Evolutionary conservation across 352 stramenopile species (phyloP).

Genomic region (Elongisporangium prolatum): DNA sequence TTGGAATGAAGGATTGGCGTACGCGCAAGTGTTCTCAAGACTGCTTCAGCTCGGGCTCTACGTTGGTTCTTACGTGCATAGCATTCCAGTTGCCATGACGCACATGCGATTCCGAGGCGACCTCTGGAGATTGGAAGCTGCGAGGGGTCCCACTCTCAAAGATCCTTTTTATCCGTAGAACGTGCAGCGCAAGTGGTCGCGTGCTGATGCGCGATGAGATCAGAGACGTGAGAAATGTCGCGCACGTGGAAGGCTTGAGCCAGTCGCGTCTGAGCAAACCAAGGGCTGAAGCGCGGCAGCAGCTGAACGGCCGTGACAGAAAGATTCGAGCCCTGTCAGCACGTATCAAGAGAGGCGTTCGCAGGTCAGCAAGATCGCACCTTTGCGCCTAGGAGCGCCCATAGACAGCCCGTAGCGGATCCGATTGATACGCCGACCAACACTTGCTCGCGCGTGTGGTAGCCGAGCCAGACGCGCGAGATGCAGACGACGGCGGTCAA

Average conservation of each 20-base stretch:
- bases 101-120: not conserved
- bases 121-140: not conserved
- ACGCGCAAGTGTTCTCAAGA: not conserved
- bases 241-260: slow-evolving; percentile 35
- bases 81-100: not conserved
- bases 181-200: not conserved
- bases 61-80: not conserved
- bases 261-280: slow-evolving; percentile 11
- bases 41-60: not conserved
- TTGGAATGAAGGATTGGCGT: not conserved
- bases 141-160: not conserved
- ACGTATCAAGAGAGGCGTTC: not conserved
- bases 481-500: slow-evolving; percentile 31
- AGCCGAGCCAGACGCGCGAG: slow-evolving; percentile 45
- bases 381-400: slow-evolving; percentile 29
- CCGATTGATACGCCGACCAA: slow-evolving; percentile 28
- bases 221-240: slow-evolving; percentile 43
- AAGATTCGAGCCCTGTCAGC: not conserved
- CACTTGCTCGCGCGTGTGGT: slow-evolving; percentile 52
- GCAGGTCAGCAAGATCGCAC: slow-evolving; percentile 7
- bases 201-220: slow-evolving; percentile 54
- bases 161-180: not conserved
- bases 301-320: slow-evolving; percentile 1
- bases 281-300: slow-evolving; percentile 24
- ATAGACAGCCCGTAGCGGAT: slow-evolving; percentile 17